These are phyloP conservation scores for Fibroporia radiculosa DNA, from an alignment of 768 basidiomycete genomes.

Conservation along the genomic window DNA sequence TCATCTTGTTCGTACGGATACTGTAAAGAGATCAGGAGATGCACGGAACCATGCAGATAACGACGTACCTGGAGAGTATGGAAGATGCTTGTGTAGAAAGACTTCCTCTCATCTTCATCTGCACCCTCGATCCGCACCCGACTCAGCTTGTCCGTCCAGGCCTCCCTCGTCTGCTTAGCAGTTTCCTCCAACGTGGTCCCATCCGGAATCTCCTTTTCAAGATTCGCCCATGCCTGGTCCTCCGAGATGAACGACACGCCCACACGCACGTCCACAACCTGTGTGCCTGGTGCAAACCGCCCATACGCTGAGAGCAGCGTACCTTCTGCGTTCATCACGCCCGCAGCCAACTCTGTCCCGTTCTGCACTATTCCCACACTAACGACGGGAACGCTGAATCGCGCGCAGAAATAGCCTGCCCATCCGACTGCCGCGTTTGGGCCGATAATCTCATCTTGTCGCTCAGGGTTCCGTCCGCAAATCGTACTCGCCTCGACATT, in stretches of 20 bases:
- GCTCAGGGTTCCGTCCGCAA: conserved; percentile 56
- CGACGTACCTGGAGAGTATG: conserved; percentile 49
- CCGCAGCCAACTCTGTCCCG: conserved; percentile 20
- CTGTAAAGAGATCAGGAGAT: too few relatives aligned
- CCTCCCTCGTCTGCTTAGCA: conserved; percentile 24
- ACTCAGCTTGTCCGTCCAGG: conserved; percentile 36
- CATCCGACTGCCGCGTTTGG: conserved; percentile 32
- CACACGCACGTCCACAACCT: conserved; percentile 44
- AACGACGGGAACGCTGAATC: conserved; percentile 40
- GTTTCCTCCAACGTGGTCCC: conserved; percentile 31
- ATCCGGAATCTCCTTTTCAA: conserved; percentile 33
- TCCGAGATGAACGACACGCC: conserved; percentile 72
- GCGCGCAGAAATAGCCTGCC: conserved; percentile 48
- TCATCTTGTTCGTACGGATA: conserved; percentile 76
- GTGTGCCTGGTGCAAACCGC: conserved; percentile 28
- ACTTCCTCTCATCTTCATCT: conserved; percentile 22
- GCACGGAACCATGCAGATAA: background rate
- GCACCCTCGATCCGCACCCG: conserved; percentile 28
- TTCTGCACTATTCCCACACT: conserved; percentile 45
- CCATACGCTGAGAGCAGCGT: conserved; percentile 44
- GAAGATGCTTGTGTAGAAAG: conserved; percentile 53
- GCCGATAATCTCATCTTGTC: conserved; percentile 64
- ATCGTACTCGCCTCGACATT: conserved; percentile 39
- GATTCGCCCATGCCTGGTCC: conserved; percentile 41
- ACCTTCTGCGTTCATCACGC: conserved; percentile 30